These are phyloP conservation scores for Lactifluus echinatus DNA, from an alignment of 768 basidiomycete genomes.

Conservation along the genomic window DNA sequence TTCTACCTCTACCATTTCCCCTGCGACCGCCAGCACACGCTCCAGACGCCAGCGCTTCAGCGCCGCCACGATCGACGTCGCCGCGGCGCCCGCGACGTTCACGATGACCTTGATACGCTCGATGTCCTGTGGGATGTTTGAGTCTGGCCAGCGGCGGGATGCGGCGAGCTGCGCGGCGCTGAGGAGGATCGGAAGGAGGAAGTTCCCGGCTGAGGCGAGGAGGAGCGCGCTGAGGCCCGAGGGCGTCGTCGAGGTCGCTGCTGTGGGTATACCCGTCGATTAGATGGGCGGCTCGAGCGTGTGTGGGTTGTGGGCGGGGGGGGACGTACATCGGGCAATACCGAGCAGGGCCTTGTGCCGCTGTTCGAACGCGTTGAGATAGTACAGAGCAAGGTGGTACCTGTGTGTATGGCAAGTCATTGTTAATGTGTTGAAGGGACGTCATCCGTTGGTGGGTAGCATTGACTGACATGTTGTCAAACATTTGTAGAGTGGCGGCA, in stretches of 20 bases:
- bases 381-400: slow-evolving; percentile 12
- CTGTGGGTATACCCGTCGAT: background rate
- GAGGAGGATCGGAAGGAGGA: slow-evolving; percentile 15
- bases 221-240: background rate
- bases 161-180: slow-evolving; percentile 9
- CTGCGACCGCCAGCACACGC: background rate
- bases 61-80: slow-evolving; percentile 7
- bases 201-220: slow-evolving; percentile 7
- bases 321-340: background rate
- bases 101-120: slow-evolving; percentile 16
- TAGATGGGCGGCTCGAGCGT: background rate
- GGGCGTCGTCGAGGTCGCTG: slow-evolving; percentile 8
- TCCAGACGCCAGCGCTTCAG: slow-evolving; percentile 6
- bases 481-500: slow-evolving; percentile 4
- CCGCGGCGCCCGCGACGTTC: slow-evolving; percentile 6
- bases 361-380: slow-evolving; percentile 12
- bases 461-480: slow-evolving; percentile 11
- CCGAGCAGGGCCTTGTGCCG: background rate
- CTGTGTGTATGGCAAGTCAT: background rate
- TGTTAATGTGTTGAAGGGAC: too few relatives aligned
- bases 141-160: slow-evolving; percentile 13
- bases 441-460: too few relatives aligned
- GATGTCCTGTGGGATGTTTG: slow-evolving; percentile 8
- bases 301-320: background rate
- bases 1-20: background rate